Evolutionary conservation across 208 protist species (phyloP).

Genomic region (Acanthamoeba lenticulata): DNA sequence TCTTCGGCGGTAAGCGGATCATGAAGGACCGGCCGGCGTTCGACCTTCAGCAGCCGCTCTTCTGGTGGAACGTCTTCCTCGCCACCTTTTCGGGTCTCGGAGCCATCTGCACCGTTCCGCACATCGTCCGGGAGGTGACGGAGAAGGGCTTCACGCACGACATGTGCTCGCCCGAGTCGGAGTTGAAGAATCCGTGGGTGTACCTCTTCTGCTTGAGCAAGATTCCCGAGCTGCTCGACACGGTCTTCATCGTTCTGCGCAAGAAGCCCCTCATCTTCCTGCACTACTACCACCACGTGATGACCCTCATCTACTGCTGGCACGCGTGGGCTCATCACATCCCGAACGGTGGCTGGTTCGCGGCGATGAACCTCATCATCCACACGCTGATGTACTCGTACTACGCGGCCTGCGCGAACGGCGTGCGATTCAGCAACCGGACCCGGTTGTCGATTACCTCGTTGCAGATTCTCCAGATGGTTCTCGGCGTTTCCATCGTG

Average conservation of each 20-base stretch:
- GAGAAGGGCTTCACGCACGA: background rate
- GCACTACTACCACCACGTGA: constrained; percentile 92
- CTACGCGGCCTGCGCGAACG: constrained; percentile 15
- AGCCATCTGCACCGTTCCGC: background rate
- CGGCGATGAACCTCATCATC: constrained; percentile 56
- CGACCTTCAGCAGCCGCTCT: constrained; percentile 7
- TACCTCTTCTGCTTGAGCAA: constrained; percentile 46
- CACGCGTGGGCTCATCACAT: constrained; percentile 85
- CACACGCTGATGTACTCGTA: constrained; percentile 26
- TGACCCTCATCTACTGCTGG: constrained; percentile 91
- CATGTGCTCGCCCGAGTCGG: background rate
- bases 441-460: constrained; percentile 24
- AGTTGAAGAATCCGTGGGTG: background rate
- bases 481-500: constrained; percentile 14
- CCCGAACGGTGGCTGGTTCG: constrained; percentile 4
- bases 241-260: constrained; percentile 87
- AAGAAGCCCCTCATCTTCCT: constrained; percentile 86
- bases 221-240: constrained; percentile 51
- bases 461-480: constrained; percentile 45
- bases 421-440: background rate
- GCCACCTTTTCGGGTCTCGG: background rate
- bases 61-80: constrained; percentile 20
- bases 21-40: constrained; percentile 7
- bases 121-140: background rate
- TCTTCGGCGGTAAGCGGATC: background rate